phyloP scores from a whole-genome alignment of 2,329 filamentous ascomycete genomes.

The Beauveria rudraprayagi region DNA sequence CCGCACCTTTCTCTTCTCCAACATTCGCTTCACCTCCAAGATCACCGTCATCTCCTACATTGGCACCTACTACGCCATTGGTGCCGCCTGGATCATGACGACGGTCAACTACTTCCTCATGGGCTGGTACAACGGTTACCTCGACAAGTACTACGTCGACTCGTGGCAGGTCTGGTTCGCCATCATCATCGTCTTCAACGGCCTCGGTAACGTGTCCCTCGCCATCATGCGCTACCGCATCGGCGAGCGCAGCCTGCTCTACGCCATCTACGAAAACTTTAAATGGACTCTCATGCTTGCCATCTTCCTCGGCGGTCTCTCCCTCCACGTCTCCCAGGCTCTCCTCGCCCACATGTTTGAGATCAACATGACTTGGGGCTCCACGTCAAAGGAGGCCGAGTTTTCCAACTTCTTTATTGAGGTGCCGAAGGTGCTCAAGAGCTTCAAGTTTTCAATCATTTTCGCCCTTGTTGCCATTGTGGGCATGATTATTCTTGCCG shows the following conservation, averaged over 20 bases:
- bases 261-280: slow-evolving; percentile 36
- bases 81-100: slow-evolving; percentile 57
- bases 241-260: slow-evolving; percentile 42
- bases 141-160: slow-evolving; percentile 61
- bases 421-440: slow-evolving; percentile 61
- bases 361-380: slow-evolving; percentile 40
- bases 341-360: slow-evolving; percentile 35
- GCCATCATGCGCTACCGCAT: slow-evolving; percentile 56
- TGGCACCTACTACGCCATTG: slow-evolving; percentile 65
- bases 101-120: slow-evolving; percentile 63
- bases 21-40: slow-evolving; percentile 58
- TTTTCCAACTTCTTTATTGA: slow-evolving; percentile 53
- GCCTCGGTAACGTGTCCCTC: slow-evolving; percentile 51
- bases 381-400: slow-evolving; percentile 50
- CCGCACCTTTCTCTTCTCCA: slow-evolving; percentile 48
- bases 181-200: slow-evolving; percentile 57
- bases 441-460: slow-evolving; percentile 67
- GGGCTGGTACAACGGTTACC: slow-evolving; percentile 60
- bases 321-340: slow-evolving; percentile 33
- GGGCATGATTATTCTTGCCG: slow-evolving; percentile 57
- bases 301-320: slow-evolving; percentile 41
- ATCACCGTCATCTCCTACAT: slow-evolving; percentile 65
- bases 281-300: slow-evolving; percentile 49
- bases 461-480: slow-evolving; percentile 51
- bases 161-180: slow-evolving; percentile 57